Evolutionary conservation across 129 eudicot genomes (phyloP).

Genomic region (Calendula officinalis): DNA sequence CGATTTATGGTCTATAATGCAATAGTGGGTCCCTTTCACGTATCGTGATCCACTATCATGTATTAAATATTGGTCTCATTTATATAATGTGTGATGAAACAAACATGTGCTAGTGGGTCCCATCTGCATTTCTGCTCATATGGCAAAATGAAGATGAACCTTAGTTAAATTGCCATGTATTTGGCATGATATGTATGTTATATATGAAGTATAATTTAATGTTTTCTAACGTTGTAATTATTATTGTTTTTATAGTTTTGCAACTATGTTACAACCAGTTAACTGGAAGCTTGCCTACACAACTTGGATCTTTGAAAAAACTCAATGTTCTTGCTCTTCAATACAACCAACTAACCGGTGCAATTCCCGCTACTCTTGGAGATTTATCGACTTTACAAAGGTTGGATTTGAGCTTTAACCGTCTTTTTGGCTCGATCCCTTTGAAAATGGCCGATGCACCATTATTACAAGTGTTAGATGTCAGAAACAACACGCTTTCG

Average conservation of each 20-base stretch:
- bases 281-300: slow-evolving; percentile 79
- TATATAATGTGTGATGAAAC: slow-evolving; percentile 1
- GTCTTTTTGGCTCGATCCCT: slow-evolving; percentile 81
- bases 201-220: background rate
- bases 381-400: slow-evolving; percentile 51
- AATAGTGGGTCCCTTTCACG: background rate
- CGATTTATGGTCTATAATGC: slow-evolving; percentile 7
- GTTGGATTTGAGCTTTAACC: slow-evolving; percentile 78
- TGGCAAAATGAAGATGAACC: background rate
- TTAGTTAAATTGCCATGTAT: no score
- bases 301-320: slow-evolving; percentile 69
- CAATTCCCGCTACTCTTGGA: slow-evolving; percentile 87
- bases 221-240: slow-evolving; percentile 17
- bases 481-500: slow-evolving; percentile 82
- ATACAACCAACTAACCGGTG: slow-evolving; percentile 77
- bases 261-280: slow-evolving; percentile 87
- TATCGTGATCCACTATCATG: background rate
- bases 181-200: no score
- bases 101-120: slow-evolving; percentile 17
- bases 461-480: slow-evolving; percentile 57
- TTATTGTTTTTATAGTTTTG: slow-evolving; percentile 51
- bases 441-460: slow-evolving; percentile 63
- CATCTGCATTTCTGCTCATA: background rate
- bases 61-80: background rate
- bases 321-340: slow-evolving; percentile 90